A percentile compares a stretch with the other conserved stretches of the same genome.
Conservation (phyloP, 331 rosid species). For the Malus hybrid region DNA sequence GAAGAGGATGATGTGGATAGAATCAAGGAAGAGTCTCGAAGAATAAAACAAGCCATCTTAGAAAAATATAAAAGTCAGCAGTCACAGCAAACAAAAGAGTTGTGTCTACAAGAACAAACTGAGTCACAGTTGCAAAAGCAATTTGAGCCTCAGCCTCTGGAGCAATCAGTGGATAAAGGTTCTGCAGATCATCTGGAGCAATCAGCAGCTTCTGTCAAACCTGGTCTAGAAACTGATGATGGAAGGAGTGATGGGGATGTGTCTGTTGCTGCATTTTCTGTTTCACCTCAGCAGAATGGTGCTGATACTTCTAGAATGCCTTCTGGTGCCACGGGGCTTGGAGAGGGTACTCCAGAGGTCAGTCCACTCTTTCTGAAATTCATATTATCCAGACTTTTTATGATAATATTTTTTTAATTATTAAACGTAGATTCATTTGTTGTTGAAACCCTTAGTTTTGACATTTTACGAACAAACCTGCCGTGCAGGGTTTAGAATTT, state of each 20-base stretch:
- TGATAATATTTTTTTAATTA: not conserved
- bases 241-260: constrained; percentile 27
- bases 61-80: constrained; percentile 73
- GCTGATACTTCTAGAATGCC: constrained; percentile 30
- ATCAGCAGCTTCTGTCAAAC: constrained; percentile 19
- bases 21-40: constrained; percentile 93
- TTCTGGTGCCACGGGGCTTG: constrained; percentile 52
- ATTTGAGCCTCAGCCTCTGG: constrained; percentile 17
- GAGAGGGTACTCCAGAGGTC: constrained; percentile 95
- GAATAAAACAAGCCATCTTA: constrained; percentile 80
- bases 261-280: constrained; percentile 40
- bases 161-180: constrained; percentile 21
- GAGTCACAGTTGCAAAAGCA: constrained; percentile 19
- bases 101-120: not conserved
- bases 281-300: constrained; percentile 58
- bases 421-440: not conserved
- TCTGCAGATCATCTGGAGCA: constrained; percentile 22
- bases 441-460: not conserved
- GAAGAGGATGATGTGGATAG: constrained; percentile 90
- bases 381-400: not conserved
- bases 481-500: not conserved
- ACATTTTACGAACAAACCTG: not conserved
- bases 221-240: constrained; percentile 34
- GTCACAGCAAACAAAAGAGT: constrained; percentile 28
- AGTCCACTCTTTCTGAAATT: constrained; percentile 1